Percentiles rank a stretch among this genome's conserved stretches.
These are phyloP conservation scores for Yarrowia sp. DNA, from an alignment of 805 yeast species.

Conservation along the genomic window DNA sequence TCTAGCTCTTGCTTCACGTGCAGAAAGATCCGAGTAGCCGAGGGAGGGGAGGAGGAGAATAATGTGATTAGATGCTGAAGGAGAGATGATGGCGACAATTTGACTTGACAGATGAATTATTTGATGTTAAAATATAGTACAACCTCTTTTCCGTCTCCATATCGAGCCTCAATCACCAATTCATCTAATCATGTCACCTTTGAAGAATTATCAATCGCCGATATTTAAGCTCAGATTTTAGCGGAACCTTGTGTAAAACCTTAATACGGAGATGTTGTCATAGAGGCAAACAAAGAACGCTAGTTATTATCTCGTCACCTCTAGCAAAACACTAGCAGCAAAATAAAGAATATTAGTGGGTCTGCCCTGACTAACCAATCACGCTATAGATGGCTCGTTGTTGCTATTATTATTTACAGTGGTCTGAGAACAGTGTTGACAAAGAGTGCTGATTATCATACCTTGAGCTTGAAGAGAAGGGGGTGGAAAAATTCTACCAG, in stretches of 20 bases:
- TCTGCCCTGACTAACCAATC: slow-evolving; percentile 22
- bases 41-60: neutral
- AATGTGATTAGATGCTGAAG: neutral
- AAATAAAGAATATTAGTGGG: neutral
- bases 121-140: too few species aligned
- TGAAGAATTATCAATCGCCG: slow-evolving; percentile 10
- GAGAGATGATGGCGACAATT: too few species aligned
- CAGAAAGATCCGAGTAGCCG: slow-evolving; percentile 2
- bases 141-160: neutral
- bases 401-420: neutral
- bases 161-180: neutral
- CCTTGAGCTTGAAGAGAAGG: too few species aligned
- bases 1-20: neutral
- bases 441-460: too few species aligned
- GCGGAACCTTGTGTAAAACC: neutral
- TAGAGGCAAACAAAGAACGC: neutral
- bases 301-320: neutral
- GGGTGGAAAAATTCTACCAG: too few species aligned
- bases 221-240: neutral
- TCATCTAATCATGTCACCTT: too few species aligned
- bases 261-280: neutral
- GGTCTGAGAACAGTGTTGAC: too few species aligned
- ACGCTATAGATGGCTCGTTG: neutral
- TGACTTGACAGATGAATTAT: too few species aligned
- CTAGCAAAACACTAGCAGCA: neutral